Conservation (phyloP, 2,329 filamentous ascomycete genomes). For the Colletotrichum tabaci region DNA sequence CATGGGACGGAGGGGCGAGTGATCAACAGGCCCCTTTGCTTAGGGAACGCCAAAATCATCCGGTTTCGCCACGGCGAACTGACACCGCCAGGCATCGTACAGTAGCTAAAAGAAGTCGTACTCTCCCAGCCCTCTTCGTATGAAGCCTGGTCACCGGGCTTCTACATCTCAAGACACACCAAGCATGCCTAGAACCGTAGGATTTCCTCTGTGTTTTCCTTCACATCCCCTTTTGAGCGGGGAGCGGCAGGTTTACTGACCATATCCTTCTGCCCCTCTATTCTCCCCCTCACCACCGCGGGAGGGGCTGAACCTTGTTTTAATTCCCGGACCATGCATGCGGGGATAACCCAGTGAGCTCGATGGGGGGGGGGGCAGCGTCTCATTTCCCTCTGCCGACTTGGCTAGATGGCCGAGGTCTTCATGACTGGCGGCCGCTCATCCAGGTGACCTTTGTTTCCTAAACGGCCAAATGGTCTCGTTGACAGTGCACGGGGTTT, state of each 20-base stretch:
- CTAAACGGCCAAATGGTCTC: conserved; percentile 29
- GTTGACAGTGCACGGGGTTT: background rate
- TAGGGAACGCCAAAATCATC: conserved; percentile 12
- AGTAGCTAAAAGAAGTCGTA: background rate
- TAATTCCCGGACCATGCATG: conserved; percentile 34
- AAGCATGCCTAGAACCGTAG: conserved; percentile 16
- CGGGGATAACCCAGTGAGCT: conserved; percentile 28
- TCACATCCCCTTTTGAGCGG: conserved; percentile 10
- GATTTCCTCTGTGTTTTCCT: conserved; percentile 2
- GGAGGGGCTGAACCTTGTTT: conserved; percentile 43
- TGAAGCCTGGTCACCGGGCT: conserved; percentile 14
- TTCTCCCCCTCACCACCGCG: conserved; percentile 4
- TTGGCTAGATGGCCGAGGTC: conserved; percentile 11
- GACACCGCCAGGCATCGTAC: conserved; percentile 7
- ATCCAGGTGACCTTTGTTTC: conserved; percentile 21
- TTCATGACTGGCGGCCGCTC: background rate
- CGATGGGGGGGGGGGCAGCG: conserved; percentile 1
- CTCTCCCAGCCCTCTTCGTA: background rate
- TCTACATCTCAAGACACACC: conserved; percentile 10
- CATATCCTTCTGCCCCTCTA: conserved; percentile 23
- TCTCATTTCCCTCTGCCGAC: conserved; percentile 21
- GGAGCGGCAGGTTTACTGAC: conserved; percentile 23
- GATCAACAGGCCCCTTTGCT: conserved; percentile 31
- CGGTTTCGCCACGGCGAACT: conserved; percentile 10
- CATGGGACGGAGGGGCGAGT: conserved; percentile 22